A percentile compares a stretch with the other conserved stretches of the same genome.
phyloP scores from a whole-genome alignment of 2,329 filamentous ascomycete species.

The Parasarocladium wereldwijsianum region DNA sequence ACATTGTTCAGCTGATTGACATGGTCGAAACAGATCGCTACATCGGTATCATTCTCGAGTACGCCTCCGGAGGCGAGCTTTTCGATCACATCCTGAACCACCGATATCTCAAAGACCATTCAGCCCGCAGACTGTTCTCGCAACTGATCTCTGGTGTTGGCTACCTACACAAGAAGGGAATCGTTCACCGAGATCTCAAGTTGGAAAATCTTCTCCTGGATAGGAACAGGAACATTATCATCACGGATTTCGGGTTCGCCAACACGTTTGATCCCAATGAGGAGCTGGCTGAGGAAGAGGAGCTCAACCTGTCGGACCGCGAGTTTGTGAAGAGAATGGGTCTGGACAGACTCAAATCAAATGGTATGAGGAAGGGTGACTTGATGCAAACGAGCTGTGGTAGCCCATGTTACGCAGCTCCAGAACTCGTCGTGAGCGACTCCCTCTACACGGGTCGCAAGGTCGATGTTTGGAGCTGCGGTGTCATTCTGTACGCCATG shows the following conservation, averaged over 20 bases:
- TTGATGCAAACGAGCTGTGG: constrained; percentile 99
- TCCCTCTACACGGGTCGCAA: constrained; percentile 94
- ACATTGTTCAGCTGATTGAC: constrained; percentile 92
- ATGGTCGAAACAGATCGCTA: constrained; percentile 97
- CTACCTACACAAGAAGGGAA: constrained; percentile 96
- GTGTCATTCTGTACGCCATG: constrained; percentile 99
- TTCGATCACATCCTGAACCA: constrained; percentile 98
- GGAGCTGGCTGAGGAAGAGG: constrained; percentile 79
- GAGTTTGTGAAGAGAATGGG: constrained; percentile 78
- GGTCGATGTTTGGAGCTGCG: constrained; percentile 98
- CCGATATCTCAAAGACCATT: constrained; percentile 86
- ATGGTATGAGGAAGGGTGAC: constrained; percentile 73
- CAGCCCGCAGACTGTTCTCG: constrained; percentile 81
- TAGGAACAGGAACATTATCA: constrained; percentile 97
- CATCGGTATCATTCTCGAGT: constrained; percentile 96
- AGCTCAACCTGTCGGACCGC: constrained; percentile 71
- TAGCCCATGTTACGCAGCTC: constrained; percentile 93
- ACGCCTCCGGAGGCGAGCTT: constrained; percentile 90
- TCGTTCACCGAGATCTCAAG: constrained; percentile 93
- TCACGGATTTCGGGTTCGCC: constrained; percentile 97
- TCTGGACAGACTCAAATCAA: constrained; percentile 63
- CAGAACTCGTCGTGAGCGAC: constrained; percentile 93
- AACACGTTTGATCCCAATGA: constrained; percentile 90
- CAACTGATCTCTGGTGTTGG: constrained; percentile 93
- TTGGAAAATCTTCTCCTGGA: constrained; percentile 91